Percentiles rank a stretch among this genome's conserved stretches.
These are phyloP conservation scores for Aspergillus kassunensis DNA, from an alignment of 495 filamentous ascomycete genomes.

Conservation along the genomic window DNA sequence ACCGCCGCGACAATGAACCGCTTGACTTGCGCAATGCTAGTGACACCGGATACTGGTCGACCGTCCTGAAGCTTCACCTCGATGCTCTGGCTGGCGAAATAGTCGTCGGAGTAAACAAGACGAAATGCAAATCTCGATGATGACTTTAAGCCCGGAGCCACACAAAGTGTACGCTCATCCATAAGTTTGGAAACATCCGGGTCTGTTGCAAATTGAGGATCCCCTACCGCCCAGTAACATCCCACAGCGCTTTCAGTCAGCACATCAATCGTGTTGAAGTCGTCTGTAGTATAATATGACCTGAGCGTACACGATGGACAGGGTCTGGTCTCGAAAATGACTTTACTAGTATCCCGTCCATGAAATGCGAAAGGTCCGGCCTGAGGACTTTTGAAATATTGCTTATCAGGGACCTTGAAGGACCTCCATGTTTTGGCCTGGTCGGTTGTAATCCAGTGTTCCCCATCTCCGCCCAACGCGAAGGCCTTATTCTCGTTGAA, in stretches of 20 bases:
- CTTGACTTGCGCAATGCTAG: constrained; percentile 74
- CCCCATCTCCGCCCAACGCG: constrained; percentile 57
- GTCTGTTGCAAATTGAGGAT: constrained; percentile 66
- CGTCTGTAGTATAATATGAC: constrained; percentile 77
- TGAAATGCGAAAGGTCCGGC: constrained; percentile 64
- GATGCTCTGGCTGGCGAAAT: constrained; percentile 55
- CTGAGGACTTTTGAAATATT: constrained; percentile 31
- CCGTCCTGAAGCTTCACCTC: constrained; percentile 74
- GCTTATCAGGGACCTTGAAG: constrained; percentile 57
- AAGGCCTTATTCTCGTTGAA: constrained; percentile 76
- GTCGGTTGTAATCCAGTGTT: constrained; percentile 78
- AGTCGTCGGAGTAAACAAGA: constrained; percentile 74
- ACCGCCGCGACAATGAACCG: constrained; percentile 81
- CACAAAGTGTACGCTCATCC: constrained; percentile 71
- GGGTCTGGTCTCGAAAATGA: constrained; percentile 72
- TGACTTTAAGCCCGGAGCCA: constrained; percentile 63
- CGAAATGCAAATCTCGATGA: constrained; percentile 61
- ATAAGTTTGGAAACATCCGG: constrained; percentile 48
- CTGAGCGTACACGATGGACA: constrained; percentile 49
- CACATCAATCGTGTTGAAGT: constrained; percentile 62
- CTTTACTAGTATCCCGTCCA: constrained; percentile 71
- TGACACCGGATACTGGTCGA: constrained; percentile 67
- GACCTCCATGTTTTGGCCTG: constrained; percentile 72
- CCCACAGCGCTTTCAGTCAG: constrained; percentile 61
- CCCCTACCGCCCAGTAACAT: constrained; percentile 80